Percentiles rank a stretch among this genome's conserved stretches.
Conservation (phyloP, 2,329 filamentous ascomycete genomes). For the Fusarium devonianum region DNA sequence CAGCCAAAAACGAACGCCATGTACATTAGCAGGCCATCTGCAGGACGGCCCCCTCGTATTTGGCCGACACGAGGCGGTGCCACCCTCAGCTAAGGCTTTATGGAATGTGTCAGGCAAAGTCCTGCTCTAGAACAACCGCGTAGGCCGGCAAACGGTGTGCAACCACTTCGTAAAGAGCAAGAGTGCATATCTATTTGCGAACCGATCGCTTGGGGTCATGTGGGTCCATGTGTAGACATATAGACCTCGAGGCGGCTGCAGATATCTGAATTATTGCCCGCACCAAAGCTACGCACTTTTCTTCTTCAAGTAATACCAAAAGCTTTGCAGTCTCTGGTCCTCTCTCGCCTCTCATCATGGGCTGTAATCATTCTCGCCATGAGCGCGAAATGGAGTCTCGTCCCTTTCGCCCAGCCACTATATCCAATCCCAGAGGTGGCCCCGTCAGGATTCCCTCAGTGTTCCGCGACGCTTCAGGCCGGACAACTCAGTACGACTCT, state of each 20-base stretch:
- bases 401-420: slow-evolving; percentile 23
- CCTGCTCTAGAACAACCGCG: slow-evolving; percentile 19
- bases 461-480: slow-evolving; percentile 19
- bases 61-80: slow-evolving; percentile 33
- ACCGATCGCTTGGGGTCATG: slow-evolving; percentile 15
- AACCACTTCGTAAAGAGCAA: slow-evolving; percentile 3
- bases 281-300: too few species aligned
- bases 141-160: slow-evolving; percentile 9
- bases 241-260: slow-evolving; percentile 6
- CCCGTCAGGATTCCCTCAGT: slow-evolving; percentile 23
- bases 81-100: slow-evolving; percentile 11
- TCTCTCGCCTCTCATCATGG: slow-evolving; percentile 16
- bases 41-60: slow-evolving; percentile 32
- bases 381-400: slow-evolving; percentile 32
- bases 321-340: too few species aligned
- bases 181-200: slow-evolving; percentile 17
- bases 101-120: slow-evolving; percentile 14
- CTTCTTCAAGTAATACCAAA: too few species aligned
- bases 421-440: slow-evolving; percentile 29
- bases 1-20: slow-evolving; percentile 25
- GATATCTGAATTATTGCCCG: neutral
- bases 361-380: slow-evolving; percentile 30
- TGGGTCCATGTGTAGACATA: slow-evolving; percentile 6
- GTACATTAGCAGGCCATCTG: neutral
- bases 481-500: slow-evolving; percentile 16